phyloP scores from a whole-genome alignment of 1,284 basidiomycete genomes.

The Amylostereum areolatum region DNA sequence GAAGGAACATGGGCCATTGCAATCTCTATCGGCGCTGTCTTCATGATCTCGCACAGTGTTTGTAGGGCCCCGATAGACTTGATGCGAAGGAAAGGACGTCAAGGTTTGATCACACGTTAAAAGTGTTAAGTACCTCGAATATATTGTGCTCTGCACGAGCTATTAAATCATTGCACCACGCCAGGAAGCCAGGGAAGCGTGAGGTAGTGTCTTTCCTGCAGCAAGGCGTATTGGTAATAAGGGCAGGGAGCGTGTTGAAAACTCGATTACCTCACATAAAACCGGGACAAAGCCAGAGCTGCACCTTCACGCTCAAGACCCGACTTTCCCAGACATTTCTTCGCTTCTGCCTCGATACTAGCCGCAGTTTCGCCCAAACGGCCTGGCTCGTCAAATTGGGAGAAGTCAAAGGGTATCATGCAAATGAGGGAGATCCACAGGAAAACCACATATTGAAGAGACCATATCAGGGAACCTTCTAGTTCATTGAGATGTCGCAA shows the following conservation, averaged over 20 bases:
- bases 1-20: conserved; percentile 36
- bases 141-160: conserved; percentile 28
- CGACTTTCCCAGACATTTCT: conserved; percentile 55
- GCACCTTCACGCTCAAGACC: conserved; percentile 83
- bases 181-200: conserved; percentile 47
- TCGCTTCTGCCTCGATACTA: conserved; percentile 55
- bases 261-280: conserved; percentile 66
- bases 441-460: conserved; percentile 78
- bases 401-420: conserved; percentile 90
- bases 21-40: conserved; percentile 56
- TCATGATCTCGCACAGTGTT: conserved; percentile 69
- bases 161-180: conserved; percentile 27
- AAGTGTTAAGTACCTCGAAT: conserved; percentile 38
- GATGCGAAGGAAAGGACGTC: conserved; percentile 13
- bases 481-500: conserved; percentile 46
- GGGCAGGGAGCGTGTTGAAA: neutral
- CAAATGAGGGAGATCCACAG: conserved; percentile 93
- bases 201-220: conserved; percentile 57
- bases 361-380: conserved; percentile 43
- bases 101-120: neutral
- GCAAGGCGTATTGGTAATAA: conserved; percentile 9
- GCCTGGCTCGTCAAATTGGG: conserved; percentile 69
- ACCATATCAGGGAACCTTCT: conserved; percentile 56
- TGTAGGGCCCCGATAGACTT: conserved; percentile 71
- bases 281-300: conserved; percentile 61